Conservation (phyloP, 1,139 yeast genomes). For the Suhomyces ambrosiae region DNA sequence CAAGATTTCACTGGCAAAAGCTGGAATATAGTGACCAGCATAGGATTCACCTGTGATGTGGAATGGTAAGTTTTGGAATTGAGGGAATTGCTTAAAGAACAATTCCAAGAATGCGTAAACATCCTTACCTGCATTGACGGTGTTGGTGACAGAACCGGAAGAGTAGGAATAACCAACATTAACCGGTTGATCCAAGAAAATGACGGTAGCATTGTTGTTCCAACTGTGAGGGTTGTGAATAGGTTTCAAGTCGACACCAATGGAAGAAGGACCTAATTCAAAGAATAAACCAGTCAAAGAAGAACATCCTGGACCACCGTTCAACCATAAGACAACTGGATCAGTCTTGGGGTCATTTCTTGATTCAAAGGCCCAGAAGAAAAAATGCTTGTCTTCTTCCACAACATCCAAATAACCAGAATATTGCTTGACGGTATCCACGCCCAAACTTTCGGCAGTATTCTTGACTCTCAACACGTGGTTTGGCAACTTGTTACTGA, state of each 20-base stretch:
- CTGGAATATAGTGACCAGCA: conserved; percentile 97
- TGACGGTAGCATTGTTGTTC: conserved; percentile 88
- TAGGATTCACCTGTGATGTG: conserved; percentile 99
- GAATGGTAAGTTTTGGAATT: conserved; percentile 71
- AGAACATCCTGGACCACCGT: conserved; percentile 92
- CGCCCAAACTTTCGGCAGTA: conserved; percentile 55
- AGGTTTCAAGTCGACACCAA: conserved; percentile 67
- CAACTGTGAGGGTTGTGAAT: conserved; percentile 78
- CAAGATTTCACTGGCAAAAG: conserved; percentile 84
- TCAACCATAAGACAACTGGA: conserved; percentile 85
- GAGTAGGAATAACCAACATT: conserved; percentile 92
- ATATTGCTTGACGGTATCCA: conserved; percentile 79
- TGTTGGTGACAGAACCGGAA: conserved; percentile 59
- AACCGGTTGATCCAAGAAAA: conserved; percentile 93
- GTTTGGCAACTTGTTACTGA: conserved; percentile 47
- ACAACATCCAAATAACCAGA: conserved; percentile 83
- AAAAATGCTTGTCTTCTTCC: conserved; percentile 75
- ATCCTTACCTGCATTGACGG: conserved; percentile 90
- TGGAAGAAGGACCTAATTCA: conserved; percentile 85
- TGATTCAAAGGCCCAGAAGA: conserved; percentile 84
- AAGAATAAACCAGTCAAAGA: conserved; percentile 89
- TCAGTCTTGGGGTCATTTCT: conserved; percentile 86
- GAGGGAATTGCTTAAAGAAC: conserved; percentile 89
- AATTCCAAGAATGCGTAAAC: conserved; percentile 89
- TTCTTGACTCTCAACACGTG: conserved; percentile 65